Evolutionary conservation across 768 basidiomycete genomes (phyloP), one percentile per base, ranked within the genome.

Genomic region (Suillus plorans): DNA sequence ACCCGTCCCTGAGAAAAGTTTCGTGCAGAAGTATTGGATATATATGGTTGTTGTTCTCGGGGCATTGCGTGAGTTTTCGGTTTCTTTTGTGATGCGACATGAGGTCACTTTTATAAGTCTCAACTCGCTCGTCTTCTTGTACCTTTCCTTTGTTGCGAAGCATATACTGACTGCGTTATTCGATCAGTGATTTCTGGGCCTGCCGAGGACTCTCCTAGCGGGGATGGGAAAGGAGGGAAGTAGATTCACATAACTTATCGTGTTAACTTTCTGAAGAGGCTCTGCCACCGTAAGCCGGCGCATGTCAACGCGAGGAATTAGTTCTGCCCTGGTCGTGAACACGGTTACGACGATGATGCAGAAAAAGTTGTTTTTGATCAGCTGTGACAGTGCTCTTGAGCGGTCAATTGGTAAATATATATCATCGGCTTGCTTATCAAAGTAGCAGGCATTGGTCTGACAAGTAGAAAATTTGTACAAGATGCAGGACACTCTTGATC

Each of bases 21-120:
- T 95, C 76, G 63, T 95, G 49, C 90, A 93, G 71, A 95, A 95
- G 74, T 96, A 96, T 75, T 96, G 95, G 95, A 80, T 95, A 76
- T 95, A 94, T 70, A 84, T 93, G 44, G 78, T 82, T 49, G 81
- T 86, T 4, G 74, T 85, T 52, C 74, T 89, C 12, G 71, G 90
- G 20, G 84, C 87, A 52, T 70, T 90, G 20, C 61, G 89, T 91
- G 71, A 75, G 88, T 84, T 61, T 14, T 28, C 25, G 10, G 18
- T 28, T 41, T 25, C 25, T 5, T 59, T 14, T 57, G 34, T 28
- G 49, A 5, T 58, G 36, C 60, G 37, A 14, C 12, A 8, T 64
- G 34, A 56, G 37, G 25, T 58, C 22, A 5, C 4, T 20, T 18
- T 39, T 34, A 56, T 22, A 34, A 25, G 22, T 8, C 34, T 37